These are phyloP conservation scores for Saccharomyces mikatae DNA, from an alignment of 805 yeast genomes.

Conservation along the genomic window DNA sequence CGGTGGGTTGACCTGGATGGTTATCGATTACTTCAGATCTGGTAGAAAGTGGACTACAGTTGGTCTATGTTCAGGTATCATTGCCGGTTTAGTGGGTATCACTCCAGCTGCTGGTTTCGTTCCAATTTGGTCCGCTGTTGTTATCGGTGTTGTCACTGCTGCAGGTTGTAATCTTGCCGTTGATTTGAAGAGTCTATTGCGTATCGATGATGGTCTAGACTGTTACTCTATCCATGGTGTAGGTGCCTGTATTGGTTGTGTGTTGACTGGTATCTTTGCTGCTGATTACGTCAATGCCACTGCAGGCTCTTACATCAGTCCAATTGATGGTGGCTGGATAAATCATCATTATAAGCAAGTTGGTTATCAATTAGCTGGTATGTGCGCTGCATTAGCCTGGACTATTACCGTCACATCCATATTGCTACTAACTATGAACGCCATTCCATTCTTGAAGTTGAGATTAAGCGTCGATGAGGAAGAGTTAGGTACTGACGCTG, in stretches of 20 bases:
- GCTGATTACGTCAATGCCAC: constrained; percentile 81
- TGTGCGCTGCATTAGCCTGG: constrained; percentile 64
- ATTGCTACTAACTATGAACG: constrained; percentile 58
- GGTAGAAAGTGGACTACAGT: constrained; percentile 89
- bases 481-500: constrained; percentile 76
- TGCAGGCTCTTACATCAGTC: constrained; percentile 52
- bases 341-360: constrained; percentile 76
- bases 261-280: constrained; percentile 86
- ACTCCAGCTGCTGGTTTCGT: constrained; percentile 97
- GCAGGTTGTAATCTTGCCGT: constrained; percentile 78
- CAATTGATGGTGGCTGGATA: constrained; percentile 79
- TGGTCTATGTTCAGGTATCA: constrained; percentile 88
- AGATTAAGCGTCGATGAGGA: constrained; percentile 85
- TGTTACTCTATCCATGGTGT: constrained; percentile 90
- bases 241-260: constrained; percentile 81
- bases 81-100: constrained; percentile 89
- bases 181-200: constrained; percentile 61
- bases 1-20: constrained; percentile 93
- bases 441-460: constrained; percentile 70
- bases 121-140: constrained; percentile 81
- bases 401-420: constrained; percentile 65
- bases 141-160: constrained; percentile 75
- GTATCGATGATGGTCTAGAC: constrained; percentile 91
- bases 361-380: constrained; percentile 82
- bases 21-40: constrained; percentile 77